Evolutionary conservation across 768 basidiomycete species (phyloP).

Genomic region (Tylopilus sp.): DNA sequence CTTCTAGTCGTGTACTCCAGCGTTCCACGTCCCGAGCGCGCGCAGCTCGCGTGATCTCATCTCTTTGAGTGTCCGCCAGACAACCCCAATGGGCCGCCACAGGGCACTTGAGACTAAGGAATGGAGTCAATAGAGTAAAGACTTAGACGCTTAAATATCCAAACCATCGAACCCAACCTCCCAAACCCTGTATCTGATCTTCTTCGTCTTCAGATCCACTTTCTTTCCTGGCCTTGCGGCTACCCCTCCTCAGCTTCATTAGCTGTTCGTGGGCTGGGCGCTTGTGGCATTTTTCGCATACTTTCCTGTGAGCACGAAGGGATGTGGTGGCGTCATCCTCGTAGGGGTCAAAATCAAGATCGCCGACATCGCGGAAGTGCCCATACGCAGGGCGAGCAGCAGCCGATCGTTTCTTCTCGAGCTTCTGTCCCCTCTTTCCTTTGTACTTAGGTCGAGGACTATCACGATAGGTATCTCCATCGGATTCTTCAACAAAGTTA

Average conservation of each 20-base stretch:
- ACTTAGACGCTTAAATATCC: slow-evolving; percentile 16
- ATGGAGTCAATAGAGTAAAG: slow-evolving; percentile 7
- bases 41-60: slow-evolving; percentile 69
- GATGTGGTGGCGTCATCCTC: slow-evolving; percentile 56
- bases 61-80: slow-evolving; percentile 58
- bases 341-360: slow-evolving; percentile 40
- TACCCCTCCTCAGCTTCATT: slow-evolving; percentile 38
- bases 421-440: not conserved
- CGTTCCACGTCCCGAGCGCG: slow-evolving; percentile 46
- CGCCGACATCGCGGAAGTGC: slow-evolving; percentile 39
- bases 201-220: slow-evolving; percentile 50
- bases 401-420: slow-evolving; percentile 33
- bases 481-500: slow-evolving; percentile 27
- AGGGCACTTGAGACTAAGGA: slow-evolving; percentile 67
- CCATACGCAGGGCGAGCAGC: slow-evolving; percentile 48
- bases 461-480: slow-evolving; percentile 35
- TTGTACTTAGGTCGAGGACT: slow-evolving; percentile 8
- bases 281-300: slow-evolving; percentile 71
- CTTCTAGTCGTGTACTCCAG: slow-evolving; percentile 32
- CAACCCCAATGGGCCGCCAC: slow-evolving; percentile 77
- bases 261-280: slow-evolving; percentile 56
- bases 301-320: slow-evolving; percentile 55
- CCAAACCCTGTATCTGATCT: slow-evolving; percentile 47
- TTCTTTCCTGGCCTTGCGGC: slow-evolving; percentile 40
- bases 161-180: slow-evolving; percentile 86